A percentile compares a stretch with the other conserved stretches of the same genome.
Conservation (phyloP, 768 basidiomycete species). For the Lactarius trivialis region DNA sequence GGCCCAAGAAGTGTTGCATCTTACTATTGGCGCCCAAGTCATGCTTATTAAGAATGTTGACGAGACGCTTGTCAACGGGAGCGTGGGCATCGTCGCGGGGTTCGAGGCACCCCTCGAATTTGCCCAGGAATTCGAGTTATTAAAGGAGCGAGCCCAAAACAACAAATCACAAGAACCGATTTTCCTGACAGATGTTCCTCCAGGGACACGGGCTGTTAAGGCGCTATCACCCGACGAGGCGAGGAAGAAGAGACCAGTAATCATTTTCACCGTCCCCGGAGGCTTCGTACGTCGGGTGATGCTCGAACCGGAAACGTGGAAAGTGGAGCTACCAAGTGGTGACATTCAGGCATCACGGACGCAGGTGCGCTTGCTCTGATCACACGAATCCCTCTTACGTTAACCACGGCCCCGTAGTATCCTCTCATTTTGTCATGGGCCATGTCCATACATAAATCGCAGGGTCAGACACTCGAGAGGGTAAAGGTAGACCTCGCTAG, state of each 20-base stretch:
- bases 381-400: neutral
- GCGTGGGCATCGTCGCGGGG: conserved; percentile 75
- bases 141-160: neutral
- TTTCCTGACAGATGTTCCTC: neutral
- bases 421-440: conserved; percentile 93
- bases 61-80: conserved; percentile 89
- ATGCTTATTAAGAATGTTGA: conserved; percentile 96
- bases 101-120: conserved; percentile 52
- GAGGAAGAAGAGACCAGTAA: conserved; percentile 49
- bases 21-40: conserved; percentile 81
- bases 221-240: conserved; percentile 6
- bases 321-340: conserved; percentile 81
- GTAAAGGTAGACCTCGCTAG: conserved; percentile 91
- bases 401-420: conserved; percentile 41
- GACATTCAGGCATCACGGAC: conserved; percentile 72
- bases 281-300: conserved; percentile 48
- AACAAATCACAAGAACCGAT: neutral
- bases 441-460: conserved; percentile 97
- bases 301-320: conserved; percentile 71
- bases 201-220: conserved; percentile 1
- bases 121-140: conserved; percentile 13
- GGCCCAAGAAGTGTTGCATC: conserved; percentile 61
- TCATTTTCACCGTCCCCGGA: conserved; percentile 66
- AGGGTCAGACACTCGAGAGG: conserved; percentile 92
- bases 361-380: conserved; percentile 49